A percentile compares a stretch with the other conserved stretches of the same genome.
These are phyloP conservation scores for Chrysochromulina parva DNA, from an alignment of 78 protist species.

Conservation along the genomic window DNA sequence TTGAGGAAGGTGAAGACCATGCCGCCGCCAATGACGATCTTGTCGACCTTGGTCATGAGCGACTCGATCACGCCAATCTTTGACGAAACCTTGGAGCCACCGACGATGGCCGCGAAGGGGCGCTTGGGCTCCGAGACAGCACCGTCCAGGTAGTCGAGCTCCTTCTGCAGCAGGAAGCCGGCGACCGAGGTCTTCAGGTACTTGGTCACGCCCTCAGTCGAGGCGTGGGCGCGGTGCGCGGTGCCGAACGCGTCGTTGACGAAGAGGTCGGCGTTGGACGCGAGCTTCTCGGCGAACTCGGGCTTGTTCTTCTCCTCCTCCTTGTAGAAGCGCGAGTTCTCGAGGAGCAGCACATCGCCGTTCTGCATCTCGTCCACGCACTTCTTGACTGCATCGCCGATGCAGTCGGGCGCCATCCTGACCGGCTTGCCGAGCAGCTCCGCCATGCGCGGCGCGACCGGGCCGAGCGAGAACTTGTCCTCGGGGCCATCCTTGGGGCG, in stretches of 20 bases:
- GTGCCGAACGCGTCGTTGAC: slow-evolving; percentile 75
- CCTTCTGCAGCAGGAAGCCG: slow-evolving; percentile 76
- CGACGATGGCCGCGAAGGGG: slow-evolving; percentile 79
- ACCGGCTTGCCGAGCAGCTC: slow-evolving; percentile 51
- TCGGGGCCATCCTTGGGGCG: slow-evolving; percentile 67
- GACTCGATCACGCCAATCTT: slow-evolving; percentile 60
- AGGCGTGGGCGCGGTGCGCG: slow-evolving; percentile 84
- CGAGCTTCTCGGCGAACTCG: slow-evolving; percentile 64
- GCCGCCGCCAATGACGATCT: slow-evolving; percentile 78
- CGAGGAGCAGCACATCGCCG: slow-evolving; percentile 63
- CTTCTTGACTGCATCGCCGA: slow-evolving; percentile 45
- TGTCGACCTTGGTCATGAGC: slow-evolving; percentile 66
- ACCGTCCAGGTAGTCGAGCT: slow-evolving; percentile 68
- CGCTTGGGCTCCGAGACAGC: slow-evolving; percentile 55
- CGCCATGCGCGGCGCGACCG: slow-evolving; percentile 50
- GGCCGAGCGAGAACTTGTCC: slow-evolving; percentile 68
- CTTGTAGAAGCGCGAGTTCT: slow-evolving; percentile 79
- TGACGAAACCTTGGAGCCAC: slow-evolving; percentile 62
- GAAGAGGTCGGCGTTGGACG: slow-evolving; percentile 48
- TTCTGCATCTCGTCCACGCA: slow-evolving; percentile 16
- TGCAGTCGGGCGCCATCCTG: slow-evolving; percentile 46
- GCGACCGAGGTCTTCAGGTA: slow-evolving; percentile 52
- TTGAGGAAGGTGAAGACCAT: slow-evolving; percentile 81
- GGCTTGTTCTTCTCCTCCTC: slow-evolving; percentile 71
- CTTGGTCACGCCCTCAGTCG: slow-evolving; percentile 72